Evolutionary conservation across 768 basidiomycete genomes (phyloP).

Genomic region (Lepiota brunneoincarnata): DNA sequence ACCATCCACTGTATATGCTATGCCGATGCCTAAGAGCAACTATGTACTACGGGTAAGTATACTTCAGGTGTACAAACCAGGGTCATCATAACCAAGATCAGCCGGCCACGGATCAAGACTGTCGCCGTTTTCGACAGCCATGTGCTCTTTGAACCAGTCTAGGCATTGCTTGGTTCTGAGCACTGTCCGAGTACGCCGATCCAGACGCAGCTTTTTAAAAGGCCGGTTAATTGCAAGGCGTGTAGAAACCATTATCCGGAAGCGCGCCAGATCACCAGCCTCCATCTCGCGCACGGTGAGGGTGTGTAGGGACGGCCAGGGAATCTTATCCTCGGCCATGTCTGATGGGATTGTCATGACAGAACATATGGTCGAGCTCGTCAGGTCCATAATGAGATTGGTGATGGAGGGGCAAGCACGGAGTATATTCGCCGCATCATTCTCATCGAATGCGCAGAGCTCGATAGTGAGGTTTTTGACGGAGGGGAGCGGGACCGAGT

Average conservation of each 20-base stretch:
- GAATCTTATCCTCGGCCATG: not conserved
- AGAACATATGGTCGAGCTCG: conserved; percentile 27
- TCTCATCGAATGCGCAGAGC: conserved; percentile 29
- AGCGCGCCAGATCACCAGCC: conserved; percentile 24
- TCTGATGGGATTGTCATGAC: conserved; percentile 12
- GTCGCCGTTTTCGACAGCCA: conserved; percentile 29
- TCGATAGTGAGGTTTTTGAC: conserved; percentile 33
- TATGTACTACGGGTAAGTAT: not conserved
- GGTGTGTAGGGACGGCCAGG: conserved; percentile 35
- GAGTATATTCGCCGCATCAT: conserved; percentile 29
- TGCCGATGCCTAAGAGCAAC: too few species aligned
- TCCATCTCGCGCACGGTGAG: conserved; percentile 32
- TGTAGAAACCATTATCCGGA: conserved; percentile 28
- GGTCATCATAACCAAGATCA: conserved; percentile 36
- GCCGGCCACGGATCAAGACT: conserved; percentile 35
- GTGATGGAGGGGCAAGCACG: conserved; percentile 33
- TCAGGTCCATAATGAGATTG: conserved; percentile 32
- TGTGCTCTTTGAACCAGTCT: conserved; percentile 24
- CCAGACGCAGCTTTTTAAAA: conserved; percentile 26
- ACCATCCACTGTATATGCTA: too few species aligned
- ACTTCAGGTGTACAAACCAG: conserved; percentile 19
- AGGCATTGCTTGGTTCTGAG: conserved; percentile 27
- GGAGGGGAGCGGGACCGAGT: conserved; percentile 27
- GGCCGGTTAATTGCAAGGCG: conserved; percentile 16
- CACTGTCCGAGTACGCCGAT: conserved; percentile 34